Base-by-base conservation (phyloP, 2,329 filamentous ascomycete genomes). In the Arthrobotrys sinensis region DNA sequence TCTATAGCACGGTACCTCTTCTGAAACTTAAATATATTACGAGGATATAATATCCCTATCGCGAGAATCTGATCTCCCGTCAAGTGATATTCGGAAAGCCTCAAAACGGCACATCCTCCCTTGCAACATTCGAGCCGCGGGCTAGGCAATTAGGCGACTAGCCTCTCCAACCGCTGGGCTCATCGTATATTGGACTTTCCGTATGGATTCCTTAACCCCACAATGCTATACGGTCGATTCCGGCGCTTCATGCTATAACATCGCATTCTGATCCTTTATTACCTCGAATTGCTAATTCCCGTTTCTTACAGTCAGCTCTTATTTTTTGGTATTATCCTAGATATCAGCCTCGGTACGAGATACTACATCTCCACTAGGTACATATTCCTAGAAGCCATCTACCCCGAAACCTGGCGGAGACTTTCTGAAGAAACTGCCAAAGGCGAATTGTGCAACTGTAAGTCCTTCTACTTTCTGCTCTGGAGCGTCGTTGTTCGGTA, bases 341-440 rank as follows among this genome's bases (percentile, higher is more conserved):
- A 48, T 62, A 57, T 60, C 43, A 24, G 24, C 28, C 53, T 66
- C 73, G 73, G 73, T 52, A 77, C 45, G 66, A 77, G 36, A 63
- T 77, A 40, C 73, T 52, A 12, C 11, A 66, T 77, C 48, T 66
- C 62, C 64, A 66, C 60, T 73, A 66, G 69, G 32, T 48, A 21
- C 32, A 43, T 67, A 57, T 57, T 32, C 43, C 28, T 21, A 38
- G 11, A 64, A 14, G n/a, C n/a, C 34, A n/a, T 48, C 24, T 7
- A 64, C n/a, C 40, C 66, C 53, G 57, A 67, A 64, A 36, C 55
- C 63, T 66, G 66, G 60, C 73, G 57, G 43, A 46, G 55, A 63
- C 36, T 40, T 32, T 52, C 48, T 34, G 19, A 32, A 73, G 16
- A 60, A 60, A 28, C 36, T 21, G 52, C 55, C 19, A 40, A 53